These are phyloP conservation scores for Microstegium vimineum DNA, from an alignment of 176 grass and related monocot genomes.

Conservation along the genomic window DNA sequence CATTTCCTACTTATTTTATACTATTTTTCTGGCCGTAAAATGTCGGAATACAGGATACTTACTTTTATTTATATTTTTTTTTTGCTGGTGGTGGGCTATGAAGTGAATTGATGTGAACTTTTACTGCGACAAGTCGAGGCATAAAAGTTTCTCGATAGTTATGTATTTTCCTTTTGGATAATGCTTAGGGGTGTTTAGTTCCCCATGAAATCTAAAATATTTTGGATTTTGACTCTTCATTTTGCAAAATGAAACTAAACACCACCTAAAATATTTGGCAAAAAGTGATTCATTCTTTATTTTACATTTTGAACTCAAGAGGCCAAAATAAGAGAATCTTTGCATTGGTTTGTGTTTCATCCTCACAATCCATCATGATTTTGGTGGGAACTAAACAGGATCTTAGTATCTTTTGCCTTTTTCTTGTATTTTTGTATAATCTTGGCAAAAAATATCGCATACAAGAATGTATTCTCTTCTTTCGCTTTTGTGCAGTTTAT, in stretches of 20 bases:
- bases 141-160: neutral
- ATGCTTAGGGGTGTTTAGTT: too few relatives aligned
- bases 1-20: neutral
- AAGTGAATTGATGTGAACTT: neutral
- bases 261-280: too few relatives aligned
- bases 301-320: too few relatives aligned
- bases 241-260: too few relatives aligned
- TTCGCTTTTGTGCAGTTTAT: neutral
- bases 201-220: too few relatives aligned
- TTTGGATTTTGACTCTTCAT: too few relatives aligned
- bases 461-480: neutral
- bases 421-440: neutral
- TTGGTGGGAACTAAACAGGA: too few relatives aligned
- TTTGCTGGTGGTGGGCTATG: neutral
- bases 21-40: conserved; percentile 29
- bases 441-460: neutral
- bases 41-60: neutral
- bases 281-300: too few relatives aligned
- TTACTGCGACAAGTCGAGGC: neutral
- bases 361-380: too few relatives aligned
- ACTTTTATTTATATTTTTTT: neutral
- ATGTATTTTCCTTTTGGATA: neutral
- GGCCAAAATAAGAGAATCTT: too few relatives aligned
- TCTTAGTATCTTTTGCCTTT: neutral
- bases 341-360: too few relatives aligned